Conservation (phyloP, 176 grass and related monocot genomes). For the Chloris gayana region DNA sequence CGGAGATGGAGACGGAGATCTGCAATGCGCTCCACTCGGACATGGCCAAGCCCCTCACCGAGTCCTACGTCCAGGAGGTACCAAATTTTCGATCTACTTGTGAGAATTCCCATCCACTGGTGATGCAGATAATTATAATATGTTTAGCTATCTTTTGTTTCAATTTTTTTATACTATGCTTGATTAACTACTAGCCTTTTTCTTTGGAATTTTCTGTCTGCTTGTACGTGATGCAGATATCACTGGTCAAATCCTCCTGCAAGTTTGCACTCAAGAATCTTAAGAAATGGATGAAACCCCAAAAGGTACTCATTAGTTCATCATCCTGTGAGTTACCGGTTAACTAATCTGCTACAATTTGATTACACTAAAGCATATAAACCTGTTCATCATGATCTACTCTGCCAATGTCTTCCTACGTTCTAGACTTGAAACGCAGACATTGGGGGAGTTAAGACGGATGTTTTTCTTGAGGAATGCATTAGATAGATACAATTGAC, state of each 20-base stretch:
- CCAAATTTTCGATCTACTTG: too few species aligned
- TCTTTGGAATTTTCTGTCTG: not conserved
- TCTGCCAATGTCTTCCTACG: not conserved
- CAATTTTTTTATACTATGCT: too few species aligned
- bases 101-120: too few species aligned
- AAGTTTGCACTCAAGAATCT: slow-evolving; percentile 63
- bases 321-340: not conserved
- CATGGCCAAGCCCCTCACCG: slow-evolving; percentile 73
- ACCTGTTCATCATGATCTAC: too few species aligned
- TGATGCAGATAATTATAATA: slow-evolving; percentile 50
- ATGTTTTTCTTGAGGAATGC: not conserved
- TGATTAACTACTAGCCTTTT: not conserved
- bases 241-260: slow-evolving; percentile 55
- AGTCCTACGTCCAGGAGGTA: slow-evolving; percentile 85
- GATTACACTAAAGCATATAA: too few species aligned
- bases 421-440: not conserved
- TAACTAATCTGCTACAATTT: not conserved
- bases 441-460: not conserved
- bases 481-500: too few species aligned
- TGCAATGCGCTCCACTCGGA: slow-evolving; percentile 63
- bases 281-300: slow-evolving; percentile 94
- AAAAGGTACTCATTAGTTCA: slow-evolving; percentile 48
- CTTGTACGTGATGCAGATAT: slow-evolving; percentile 60
- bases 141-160: too few species aligned
- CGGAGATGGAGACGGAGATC: slow-evolving; percentile 78